Base-by-base conservation (phyloP, 2,329 filamentous ascomycete genomes). In the Clarireedia sp. region DNA sequence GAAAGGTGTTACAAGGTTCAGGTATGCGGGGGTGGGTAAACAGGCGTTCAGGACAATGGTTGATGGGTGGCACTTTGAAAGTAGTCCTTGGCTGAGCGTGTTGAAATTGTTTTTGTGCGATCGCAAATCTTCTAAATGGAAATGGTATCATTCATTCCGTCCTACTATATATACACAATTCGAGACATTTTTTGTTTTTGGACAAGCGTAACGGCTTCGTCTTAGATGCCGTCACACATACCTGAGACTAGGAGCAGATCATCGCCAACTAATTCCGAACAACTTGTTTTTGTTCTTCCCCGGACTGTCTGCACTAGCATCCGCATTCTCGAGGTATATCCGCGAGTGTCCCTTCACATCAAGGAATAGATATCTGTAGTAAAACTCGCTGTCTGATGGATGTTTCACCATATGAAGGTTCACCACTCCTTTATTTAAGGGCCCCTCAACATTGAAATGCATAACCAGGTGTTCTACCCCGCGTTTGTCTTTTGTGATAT, bases 391-490 rank as follows among this genome's bases (percentile, higher is more conserved):
- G 50, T 76, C 72, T 38, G 83, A 78, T 2, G 79, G 75, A 37
- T 75, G 75, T 70, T 84, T 89, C 47, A 85, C 78, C 79, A 96
- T 82, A 69, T 96, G 90, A 53, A 95, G 74, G 61, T 83, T 78
- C 6, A 90, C 90, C 0, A 85, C 76, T 14, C 91, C 92, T 24
- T 79, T 79, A 53, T 86, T 87, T 36, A 80, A 74, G 2, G 88
- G 85, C 0, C 92, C 92, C 68, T 91, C 84, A 40, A 88, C 86
- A 68, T 94, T 83, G 70, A 96, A 96, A 63, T 90, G 84, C 80
- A 96, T 90, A 60, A 82, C 74, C 60, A 96, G 70, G 69, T 96
- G 90, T 60, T 95, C 85, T 19, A 83, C 84, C 4, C 91, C 91
- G 59, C 82, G 78, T 10, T 78, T 74, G 67, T 96, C 91, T 6